Evolutionary conservation across 441 rosid genomes (phyloP), one percentile per base, ranked within the genome.

Genomic region (Capsella rubella): DNA sequence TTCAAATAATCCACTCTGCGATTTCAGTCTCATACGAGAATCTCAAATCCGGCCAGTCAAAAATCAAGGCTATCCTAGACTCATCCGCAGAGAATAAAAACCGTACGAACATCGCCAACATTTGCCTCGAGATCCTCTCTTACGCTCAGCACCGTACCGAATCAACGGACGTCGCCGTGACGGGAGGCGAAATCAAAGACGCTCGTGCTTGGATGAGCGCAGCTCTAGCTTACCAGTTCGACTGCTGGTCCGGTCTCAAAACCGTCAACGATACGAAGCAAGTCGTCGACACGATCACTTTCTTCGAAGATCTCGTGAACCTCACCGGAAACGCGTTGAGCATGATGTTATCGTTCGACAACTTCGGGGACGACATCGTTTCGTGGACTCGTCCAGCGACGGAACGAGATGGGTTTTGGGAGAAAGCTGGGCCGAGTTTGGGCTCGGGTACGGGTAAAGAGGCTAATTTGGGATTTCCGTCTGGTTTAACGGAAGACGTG

Each of bases 161-260:
- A 29, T 69, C 85, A 0, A 50, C 93, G 2, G 72, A 63, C 9
- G 58, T 67, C 15, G 86, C 84, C 5, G 34, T 87, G 56, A 52
- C 79, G 0, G 57, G 61, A n/a, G 86, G 86, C 27, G 73, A 76
- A 54, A 70, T 70, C 72, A 93, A 91, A 78, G 85, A 89, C 69
- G 93, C 86, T 0, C 95, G 97, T 9, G 89, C 96, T 0, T 91
- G 95, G 97, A 79, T 87, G 87, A 84, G 87, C 72, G 96, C 98
- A 4, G 92, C 95, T 32, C 72, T 89, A 6, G 71, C 87, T 40
- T 91, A 83, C 79, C 97, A 91, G 52, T 83, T 81, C 69, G 96
- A 82, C n/a, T 90, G 95, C 81, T 84, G 85, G 82, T 73, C 86
- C 2, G 95, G 78, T n/a, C 89, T 94, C 14, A 80, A 81, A 77